Evolutionary conservation across 768 basidiomycete species (phyloP).

Genomic region (Mycena polygramma): DNA sequence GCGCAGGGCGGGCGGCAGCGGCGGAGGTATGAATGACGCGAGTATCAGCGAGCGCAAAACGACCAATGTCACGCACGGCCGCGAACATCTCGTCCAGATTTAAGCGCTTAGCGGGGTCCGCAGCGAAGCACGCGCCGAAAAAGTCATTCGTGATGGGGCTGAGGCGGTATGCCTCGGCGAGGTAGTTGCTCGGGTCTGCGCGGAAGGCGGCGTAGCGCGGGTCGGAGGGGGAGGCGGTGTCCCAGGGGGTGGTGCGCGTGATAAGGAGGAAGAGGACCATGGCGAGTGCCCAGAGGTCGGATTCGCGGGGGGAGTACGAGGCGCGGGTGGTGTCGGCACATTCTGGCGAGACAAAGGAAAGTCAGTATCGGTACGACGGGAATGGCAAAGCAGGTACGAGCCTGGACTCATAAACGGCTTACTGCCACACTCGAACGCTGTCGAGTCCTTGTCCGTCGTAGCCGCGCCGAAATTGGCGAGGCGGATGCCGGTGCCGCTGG

Average conservation of each 20-base stretch:
- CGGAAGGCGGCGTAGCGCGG: constrained; percentile 10
- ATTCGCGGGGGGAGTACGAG: constrained; percentile 13
- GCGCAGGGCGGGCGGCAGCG: neutral
- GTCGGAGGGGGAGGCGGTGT: neutral
- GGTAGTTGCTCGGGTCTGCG: neutral
- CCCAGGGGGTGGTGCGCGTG: constrained; percentile 8
- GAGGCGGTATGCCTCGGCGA: neutral
- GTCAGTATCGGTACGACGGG: neutral
- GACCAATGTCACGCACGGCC: constrained; percentile 1
- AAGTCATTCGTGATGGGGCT: constrained; percentile 11
- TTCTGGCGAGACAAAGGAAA: constrained; percentile 3
- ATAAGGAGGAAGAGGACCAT: constrained; percentile 1
- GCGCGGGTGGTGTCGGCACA: neutral
- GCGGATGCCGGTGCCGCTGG: neutral
- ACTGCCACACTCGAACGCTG: neutral
- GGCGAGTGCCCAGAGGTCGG: constrained; percentile 9
- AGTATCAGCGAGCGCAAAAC: neutral
- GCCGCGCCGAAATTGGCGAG: constrained; percentile 16
- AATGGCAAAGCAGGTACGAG: neutral
- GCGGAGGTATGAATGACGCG: neutral
- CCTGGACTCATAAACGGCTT: constrained; percentile 10
- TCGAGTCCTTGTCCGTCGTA: neutral
- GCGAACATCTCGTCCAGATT: constrained; percentile 1
- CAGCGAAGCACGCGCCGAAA: constrained; percentile 17
- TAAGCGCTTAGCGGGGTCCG: constrained; percentile 8